A percentile compares a stretch with the other conserved stretches of the same genome.
These are phyloP conservation scores for Blastobotrys proliferans DNA, from an alignment of 1,139 yeast genomes.

Conservation along the genomic window DNA sequence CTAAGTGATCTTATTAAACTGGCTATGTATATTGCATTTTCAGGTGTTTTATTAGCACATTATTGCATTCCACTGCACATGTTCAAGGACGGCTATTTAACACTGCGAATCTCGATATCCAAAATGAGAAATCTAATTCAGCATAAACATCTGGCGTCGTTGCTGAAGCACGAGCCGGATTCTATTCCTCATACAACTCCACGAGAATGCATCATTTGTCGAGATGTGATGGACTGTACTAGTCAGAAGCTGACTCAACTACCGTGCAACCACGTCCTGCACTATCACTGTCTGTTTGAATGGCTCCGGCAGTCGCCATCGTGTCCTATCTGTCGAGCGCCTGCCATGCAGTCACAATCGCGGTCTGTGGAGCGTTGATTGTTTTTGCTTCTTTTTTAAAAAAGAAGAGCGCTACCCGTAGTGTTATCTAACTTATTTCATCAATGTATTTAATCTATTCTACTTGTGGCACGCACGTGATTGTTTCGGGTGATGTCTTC, in stretches of 20 bases:
- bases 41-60: constrained; percentile 26
- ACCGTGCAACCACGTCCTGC: constrained; percentile 71
- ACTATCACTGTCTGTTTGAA: constrained; percentile 74
- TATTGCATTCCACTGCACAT: constrained; percentile 29
- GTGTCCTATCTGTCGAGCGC: constrained; percentile 28
- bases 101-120: constrained; percentile 27
- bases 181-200: constrained; percentile 30
- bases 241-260: constrained; percentile 12
- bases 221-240: constrained; percentile 31
- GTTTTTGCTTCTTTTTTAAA: no score
- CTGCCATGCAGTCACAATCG: no score
- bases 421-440: no score
- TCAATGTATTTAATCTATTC: background rate
- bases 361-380: no score
- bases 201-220: constrained; percentile 58
- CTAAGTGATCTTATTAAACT: constrained; percentile 22
- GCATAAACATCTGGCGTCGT: constrained; percentile 20
- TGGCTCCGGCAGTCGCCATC: constrained; percentile 76
- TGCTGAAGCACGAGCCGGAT: constrained; percentile 41
- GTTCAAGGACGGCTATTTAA: constrained; percentile 27
- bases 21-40: constrained; percentile 24
- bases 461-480: no score
- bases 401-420: no score
- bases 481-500: background rate
- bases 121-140: constrained; percentile 28